A percentile compares a stretch with the other conserved stretches of the same genome.
Conservation (phyloP, 139 green algal species). For the Chlorella vulgaris region DNA sequence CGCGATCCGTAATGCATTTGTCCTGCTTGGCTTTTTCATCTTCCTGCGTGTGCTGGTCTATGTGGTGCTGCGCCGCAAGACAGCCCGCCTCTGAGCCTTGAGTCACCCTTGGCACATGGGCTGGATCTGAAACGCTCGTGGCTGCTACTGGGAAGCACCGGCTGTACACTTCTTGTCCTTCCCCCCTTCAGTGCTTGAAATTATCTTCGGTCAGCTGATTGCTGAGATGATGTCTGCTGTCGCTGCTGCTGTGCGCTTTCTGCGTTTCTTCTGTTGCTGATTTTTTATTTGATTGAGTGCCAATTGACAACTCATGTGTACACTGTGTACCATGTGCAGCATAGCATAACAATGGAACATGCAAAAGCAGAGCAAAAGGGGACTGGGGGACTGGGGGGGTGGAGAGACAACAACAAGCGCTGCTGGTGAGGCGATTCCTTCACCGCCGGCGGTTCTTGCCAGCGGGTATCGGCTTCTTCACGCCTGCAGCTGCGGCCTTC, state of each 20-base stretch:
- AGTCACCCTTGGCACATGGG: no score
- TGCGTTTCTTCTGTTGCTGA: not conserved
- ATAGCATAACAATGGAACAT: not conserved
- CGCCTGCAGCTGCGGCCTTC: slow-evolving; percentile 16
- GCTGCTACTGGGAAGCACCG: not conserved
- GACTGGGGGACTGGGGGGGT: no score
- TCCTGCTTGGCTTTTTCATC: slow-evolving; percentile 42
- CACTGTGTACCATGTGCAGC: not conserved
- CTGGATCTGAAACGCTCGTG: no score
- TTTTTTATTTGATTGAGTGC: no score
- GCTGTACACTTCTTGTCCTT: slow-evolving; percentile 1
- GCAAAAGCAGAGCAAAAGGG: no score
- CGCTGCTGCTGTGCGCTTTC: not conserved
- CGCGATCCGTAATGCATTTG: slow-evolving; percentile 30
- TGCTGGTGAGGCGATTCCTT: not conserved
- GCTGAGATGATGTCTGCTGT: no score
- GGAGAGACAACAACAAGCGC: not conserved
- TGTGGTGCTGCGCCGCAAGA: slow-evolving; percentile 41
- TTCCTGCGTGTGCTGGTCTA: slow-evolving; percentile 38
- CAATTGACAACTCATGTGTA: no score
- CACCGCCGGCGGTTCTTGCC: slow-evolving; percentile 26
- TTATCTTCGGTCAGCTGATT: no score
- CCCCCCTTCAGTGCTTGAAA: no score
- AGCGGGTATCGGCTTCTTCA: slow-evolving; percentile 5
- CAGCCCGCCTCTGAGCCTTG: slow-evolving; percentile 8